These are phyloP conservation scores for Apophysomyces elegans DNA, from an alignment of 371 early-diverging fungal genomes.

Conservation along the genomic window DNA sequence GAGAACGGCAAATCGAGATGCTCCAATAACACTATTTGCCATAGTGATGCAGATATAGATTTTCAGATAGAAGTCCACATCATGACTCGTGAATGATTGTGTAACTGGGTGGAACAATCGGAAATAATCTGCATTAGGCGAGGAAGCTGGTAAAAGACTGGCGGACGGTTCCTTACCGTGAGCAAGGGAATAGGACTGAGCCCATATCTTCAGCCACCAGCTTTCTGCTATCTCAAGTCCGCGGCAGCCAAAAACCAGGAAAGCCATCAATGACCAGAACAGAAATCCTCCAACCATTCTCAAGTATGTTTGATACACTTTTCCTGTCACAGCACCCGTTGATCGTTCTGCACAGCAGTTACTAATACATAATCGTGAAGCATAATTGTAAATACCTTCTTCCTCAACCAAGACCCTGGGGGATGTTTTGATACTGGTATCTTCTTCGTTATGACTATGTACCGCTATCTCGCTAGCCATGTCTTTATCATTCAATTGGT, in stretches of 20 bases:
- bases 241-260: constrained; percentile 49
- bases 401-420: constrained; percentile 41
- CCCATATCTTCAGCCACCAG: constrained; percentile 66
- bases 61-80: constrained; percentile 39
- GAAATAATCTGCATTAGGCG: constrained; percentile 17
- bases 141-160: neutral
- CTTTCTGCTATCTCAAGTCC: constrained; percentile 52
- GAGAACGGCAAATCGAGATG: constrained; percentile 34
- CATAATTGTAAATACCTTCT: constrained; percentile 21
- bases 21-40: constrained; percentile 26
- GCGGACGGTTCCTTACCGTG: neutral
- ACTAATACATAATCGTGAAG: neutral
- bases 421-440: neutral
- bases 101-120: too few relatives aligned
- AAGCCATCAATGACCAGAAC: constrained; percentile 53
- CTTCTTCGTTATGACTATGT: neutral
- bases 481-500: constrained; percentile 29
- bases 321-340: constrained; percentile 56
- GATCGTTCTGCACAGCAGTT: constrained; percentile 33
- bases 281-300: constrained; percentile 50
- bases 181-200: constrained; percentile 27
- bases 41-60: constrained; percentile 44
- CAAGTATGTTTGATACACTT: constrained; percentile 54
- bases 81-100: neutral
- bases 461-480: neutral